A percentile compares a stretch with the other conserved stretches of the same genome.
phyloP scores from a whole-genome alignment of 202 grass and related monocot genomes.

The Carex sylvatica region DNA sequence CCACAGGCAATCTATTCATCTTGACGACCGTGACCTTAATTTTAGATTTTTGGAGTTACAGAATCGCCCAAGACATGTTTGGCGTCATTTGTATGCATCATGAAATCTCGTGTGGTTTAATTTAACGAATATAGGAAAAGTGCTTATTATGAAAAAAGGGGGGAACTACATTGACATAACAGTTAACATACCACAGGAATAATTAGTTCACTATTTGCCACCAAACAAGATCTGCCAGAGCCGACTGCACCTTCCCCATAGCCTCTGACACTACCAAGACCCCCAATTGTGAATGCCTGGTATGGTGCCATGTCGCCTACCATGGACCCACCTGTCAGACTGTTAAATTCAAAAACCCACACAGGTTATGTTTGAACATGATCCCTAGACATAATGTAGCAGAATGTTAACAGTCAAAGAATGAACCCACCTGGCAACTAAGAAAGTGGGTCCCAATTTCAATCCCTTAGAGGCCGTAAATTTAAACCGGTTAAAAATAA shows the following conservation, averaged over 20 bases:
- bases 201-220: constrained; percentile 81
- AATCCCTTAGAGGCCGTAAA: constrained; percentile 80
- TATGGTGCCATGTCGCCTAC: constrained; percentile 98
- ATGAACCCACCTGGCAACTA: constrained; percentile 64
- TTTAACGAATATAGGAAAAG: background rate
- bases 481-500: constrained; percentile 93
- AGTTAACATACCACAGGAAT: constrained; percentile 72
- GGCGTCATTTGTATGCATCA: background rate
- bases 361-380: constrained; percentile 12
- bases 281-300: constrained; percentile 95
- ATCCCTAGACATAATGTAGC: background rate
- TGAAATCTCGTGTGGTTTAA: background rate
- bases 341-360: constrained; percentile 41
- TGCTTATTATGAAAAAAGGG: background rate
- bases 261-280: constrained; percentile 82
- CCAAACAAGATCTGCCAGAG: constrained; percentile 79
- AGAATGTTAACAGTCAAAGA: constrained; percentile 1
- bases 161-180: background rate
- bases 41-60: background rate
- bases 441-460: constrained; percentile 81
- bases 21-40: background rate
- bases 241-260: constrained; percentile 92
- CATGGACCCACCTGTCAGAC: constrained; percentile 89
- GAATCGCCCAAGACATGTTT: background rate
- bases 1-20: background rate